Conservation (phyloP, 1,284 basidiomycete genomes). For the Phellopilus nigrolimitatus region DNA sequence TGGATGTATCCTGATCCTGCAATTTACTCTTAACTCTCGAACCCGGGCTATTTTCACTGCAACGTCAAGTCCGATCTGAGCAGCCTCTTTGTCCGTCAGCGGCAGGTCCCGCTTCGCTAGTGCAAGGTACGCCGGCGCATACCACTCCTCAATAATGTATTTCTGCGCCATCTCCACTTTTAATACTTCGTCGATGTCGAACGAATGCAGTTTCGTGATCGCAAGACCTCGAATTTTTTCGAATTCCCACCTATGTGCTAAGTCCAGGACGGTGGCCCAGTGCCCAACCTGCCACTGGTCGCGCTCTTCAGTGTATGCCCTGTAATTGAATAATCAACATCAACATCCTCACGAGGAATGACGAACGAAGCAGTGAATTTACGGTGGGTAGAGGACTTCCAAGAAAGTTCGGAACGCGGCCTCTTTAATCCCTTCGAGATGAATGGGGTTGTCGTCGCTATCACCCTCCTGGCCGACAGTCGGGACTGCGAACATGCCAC, state of each 20-base stretch:
- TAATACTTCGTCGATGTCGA: background rate
- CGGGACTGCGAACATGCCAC: constrained; percentile 3
- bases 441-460: constrained; percentile 4
- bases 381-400: constrained; percentile 10
- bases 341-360: background rate
- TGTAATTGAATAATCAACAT: background rate
- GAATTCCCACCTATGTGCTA: constrained; percentile 15
- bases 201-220: background rate
- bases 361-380: background rate
- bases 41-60: too few species aligned
- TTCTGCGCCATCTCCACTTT: constrained; percentile 7
- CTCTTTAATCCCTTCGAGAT: constrained; percentile 5
- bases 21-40: too few species aligned
- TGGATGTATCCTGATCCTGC: too few species aligned
- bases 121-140: background rate
- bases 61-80: too few species aligned
- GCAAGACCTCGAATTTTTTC: background rate
- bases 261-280: constrained; percentile 6
- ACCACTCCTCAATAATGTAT: constrained; percentile 1
- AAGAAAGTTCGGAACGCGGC: constrained; percentile 6
- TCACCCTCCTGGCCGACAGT: background rate
- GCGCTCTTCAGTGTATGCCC: background rate
- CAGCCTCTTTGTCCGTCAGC: too few species aligned
- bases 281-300: background rate
- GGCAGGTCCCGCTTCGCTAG: background rate